Conservation (phyloP, 2,329 filamentous ascomycete species). For the Neonectria magnoliae region DNA sequence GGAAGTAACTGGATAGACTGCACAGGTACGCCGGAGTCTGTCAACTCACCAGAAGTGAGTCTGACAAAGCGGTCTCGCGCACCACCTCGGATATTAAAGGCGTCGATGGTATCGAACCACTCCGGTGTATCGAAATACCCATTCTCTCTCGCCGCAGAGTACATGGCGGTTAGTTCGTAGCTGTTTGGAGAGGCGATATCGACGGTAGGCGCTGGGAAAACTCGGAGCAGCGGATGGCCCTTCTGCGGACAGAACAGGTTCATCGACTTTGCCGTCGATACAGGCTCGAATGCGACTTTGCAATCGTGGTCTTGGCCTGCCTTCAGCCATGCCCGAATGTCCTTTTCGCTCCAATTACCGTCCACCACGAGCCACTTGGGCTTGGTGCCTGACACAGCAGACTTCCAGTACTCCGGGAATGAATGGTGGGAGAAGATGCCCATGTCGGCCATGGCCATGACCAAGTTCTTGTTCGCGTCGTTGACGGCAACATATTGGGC, state of each 20-base stretch:
- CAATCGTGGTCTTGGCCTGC: slow-evolving; percentile 65
- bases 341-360: slow-evolving; percentile 80
- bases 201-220: slow-evolving; percentile 72
- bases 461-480: slow-evolving; percentile 80
- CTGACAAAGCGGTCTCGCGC: slow-evolving; percentile 77
- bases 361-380: slow-evolving; percentile 88
- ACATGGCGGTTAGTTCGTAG: slow-evolving; percentile 83
- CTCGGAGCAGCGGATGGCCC: slow-evolving; percentile 52
- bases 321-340: slow-evolving; percentile 75
- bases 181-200: slow-evolving; percentile 85
- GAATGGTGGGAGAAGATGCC: slow-evolving; percentile 74
- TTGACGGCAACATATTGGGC: slow-evolving; percentile 95
- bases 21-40: slow-evolving; percentile 84
- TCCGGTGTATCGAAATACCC: slow-evolving; percentile 73
- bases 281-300: slow-evolving; percentile 85
- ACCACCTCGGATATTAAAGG: slow-evolving; percentile 75
- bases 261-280: slow-evolving; percentile 81
- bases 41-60: slow-evolving; percentile 73
- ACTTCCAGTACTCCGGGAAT: slow-evolving; percentile 67
- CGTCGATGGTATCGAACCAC: slow-evolving; percentile 86
- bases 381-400: slow-evolving; percentile 63
- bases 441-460: slow-evolving; percentile 98
- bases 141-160: slow-evolving; percentile 72
- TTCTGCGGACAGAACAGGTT: slow-evolving; percentile 68
- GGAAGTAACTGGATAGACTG: slow-evolving; percentile 87